Base-by-base conservation (phyloP, 1,284 basidiomycete genomes). In the Fomitopsis schrenkii region DNA sequence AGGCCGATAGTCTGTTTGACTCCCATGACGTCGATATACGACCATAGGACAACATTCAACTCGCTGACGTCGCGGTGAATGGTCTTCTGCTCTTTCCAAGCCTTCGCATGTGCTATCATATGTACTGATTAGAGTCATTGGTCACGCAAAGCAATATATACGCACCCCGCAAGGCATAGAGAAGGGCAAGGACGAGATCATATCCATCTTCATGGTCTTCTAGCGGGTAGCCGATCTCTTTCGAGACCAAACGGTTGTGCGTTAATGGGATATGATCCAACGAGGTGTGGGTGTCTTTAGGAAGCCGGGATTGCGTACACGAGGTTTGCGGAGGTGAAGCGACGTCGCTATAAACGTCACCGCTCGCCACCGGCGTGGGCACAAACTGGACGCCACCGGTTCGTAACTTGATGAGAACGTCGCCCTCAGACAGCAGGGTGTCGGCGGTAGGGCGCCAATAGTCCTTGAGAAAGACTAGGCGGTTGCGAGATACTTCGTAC, bases 231-330 rank as follows among this genome's bases (percentile, higher is more conserved):
- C 62, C 59, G n/a, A 60, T 46, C 42, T 60, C 59, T 26, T 55
- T 56, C 17, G 60, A 28, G 38, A 63, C 59, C 9, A 63, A 33
- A 2, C 62, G 59, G 9, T 42, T 48, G 45, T 63, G 62, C 30
- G 30, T 45, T 5, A n/a, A 48, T 14, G 5, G 30, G 9, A 42
- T 14, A 14, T 26, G 22, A 12, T 17, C 44, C 22, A n/a, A 19
- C n/a, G 4, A 10, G 3, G 46, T 30, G 22, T 26, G 7, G 3
- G 3, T 5, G 12, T 48, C 26, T 19, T 22, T 17, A 12, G 26
- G 46, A 22, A 48, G 28, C 22, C 36, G 44, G 17, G 5, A 36
- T 26, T 33, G 38, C 8, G 22, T 19, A 3, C 19, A 40, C 38
- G 40, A 35, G 4, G 22, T 7, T 22, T 50, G 58, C 26, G 15